Evolutionary conservation across 1,284 basidiomycete species (phyloP), one percentile per base, ranked within the genome.

Genomic region (Pascua sp.): DNA sequence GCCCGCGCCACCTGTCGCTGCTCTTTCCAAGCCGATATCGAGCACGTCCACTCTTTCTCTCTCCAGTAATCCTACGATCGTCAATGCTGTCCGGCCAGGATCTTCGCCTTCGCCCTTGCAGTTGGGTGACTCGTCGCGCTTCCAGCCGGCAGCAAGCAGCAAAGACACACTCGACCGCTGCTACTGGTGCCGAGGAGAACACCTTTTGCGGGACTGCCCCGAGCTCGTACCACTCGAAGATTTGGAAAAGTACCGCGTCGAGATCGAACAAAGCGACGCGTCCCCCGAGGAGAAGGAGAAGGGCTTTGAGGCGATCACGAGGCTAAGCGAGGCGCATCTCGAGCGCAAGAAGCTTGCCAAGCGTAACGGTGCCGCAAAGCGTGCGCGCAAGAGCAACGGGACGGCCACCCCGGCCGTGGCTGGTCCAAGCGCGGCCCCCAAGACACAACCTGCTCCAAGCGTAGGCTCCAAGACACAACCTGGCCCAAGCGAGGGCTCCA

Each of bases 91-190:
- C 4, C 49, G 47, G 11, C 49, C 47, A 1, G 41, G n/a, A 2
- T 42, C 36, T 4, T 40, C 49, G n/a, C 24, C 47, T 5, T 42
- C 38, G 40, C 42, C 45, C 9, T n/a, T 60, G 13, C 59, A 60
- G 36, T 40, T 60, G 8, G 59, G 59, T 17, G 59, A 60, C 43
- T 60, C 59, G 36, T 60, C 59, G 8, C 51, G 59, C 1, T 53
- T 60, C 37, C 36, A 45, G 5, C 43, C 51, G 18, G 8, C 18
- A 4, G 24, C 45, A 17, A 18, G 42, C 11, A 43, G 15, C 15
- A n/a, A 7, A 41, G 49, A 13, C 11, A 32, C 24, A 32, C 24
- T 32, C 4, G 24, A 32, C 24, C 24, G 7, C 12, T 60, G 59
- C 18, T 49, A 52, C 42, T 57, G 55, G 59, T 60, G 59, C 37